Conservation (phyloP, 192 early-diverging fungal species). For the Gamsiella multidivaricata region DNA sequence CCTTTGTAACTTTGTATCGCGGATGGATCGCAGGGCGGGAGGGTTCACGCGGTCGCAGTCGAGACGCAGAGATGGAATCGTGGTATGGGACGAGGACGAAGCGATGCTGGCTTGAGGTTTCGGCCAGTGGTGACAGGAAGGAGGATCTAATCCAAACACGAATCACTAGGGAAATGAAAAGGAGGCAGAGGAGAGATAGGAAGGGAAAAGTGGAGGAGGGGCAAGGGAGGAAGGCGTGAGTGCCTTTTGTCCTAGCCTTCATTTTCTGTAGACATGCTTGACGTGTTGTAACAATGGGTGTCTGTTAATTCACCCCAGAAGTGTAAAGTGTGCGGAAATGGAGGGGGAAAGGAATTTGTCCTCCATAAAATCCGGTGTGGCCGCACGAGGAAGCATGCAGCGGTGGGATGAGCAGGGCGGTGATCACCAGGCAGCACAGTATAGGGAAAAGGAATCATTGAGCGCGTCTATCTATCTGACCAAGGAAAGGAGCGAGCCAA, state of each 20-base stretch:
- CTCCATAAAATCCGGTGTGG: constrained; percentile 33
- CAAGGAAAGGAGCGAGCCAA: background rate
- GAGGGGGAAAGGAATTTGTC: constrained; percentile 2
- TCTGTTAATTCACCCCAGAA: too few species aligned
- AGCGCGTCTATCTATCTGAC: background rate
- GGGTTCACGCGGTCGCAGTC: background rate
- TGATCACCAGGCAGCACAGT: constrained; percentile 5
- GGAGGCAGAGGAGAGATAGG: background rate
- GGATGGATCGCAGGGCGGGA: background rate
- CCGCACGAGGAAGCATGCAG: background rate
- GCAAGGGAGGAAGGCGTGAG: background rate
- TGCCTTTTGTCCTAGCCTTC: background rate
- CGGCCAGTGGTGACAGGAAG: background rate
- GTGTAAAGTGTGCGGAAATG: too few species aligned
- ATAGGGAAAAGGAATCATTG: background rate
- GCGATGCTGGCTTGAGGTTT: background rate
- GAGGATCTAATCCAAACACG: constrained; percentile 1
- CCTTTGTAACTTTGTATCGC: constrained; percentile 16
- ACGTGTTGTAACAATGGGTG: too few species aligned
- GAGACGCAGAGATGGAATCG: background rate
- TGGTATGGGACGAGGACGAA: background rate
- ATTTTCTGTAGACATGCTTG: too few species aligned
- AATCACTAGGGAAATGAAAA: background rate
- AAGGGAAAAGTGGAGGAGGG: background rate
- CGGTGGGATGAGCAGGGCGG: background rate